phyloP scores from a whole-genome alignment of 257 asterid species.

The Solanum dulcamara region DNA sequence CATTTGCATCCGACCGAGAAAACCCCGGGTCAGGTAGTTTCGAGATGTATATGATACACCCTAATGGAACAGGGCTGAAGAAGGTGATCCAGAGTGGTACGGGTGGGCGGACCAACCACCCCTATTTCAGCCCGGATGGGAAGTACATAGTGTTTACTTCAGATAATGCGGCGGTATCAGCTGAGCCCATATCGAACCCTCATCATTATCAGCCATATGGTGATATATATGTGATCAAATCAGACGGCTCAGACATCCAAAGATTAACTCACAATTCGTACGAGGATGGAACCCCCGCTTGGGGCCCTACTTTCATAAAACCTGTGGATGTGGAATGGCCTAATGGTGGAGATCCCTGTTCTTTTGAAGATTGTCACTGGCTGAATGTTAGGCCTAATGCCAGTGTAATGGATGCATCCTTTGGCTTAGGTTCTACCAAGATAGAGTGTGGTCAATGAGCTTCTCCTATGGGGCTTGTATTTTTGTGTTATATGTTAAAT shows the following conservation, averaged over 20 bases:
- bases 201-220: conserved; percentile 90
- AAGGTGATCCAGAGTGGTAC: conserved; percentile 67
- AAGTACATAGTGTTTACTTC: conserved; percentile 59
- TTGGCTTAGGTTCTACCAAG: not conserved
- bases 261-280: conserved; percentile 71
- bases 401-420: not conserved
- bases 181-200: conserved; percentile 80
- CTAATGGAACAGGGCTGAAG: conserved; percentile 70
- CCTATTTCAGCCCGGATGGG: conserved; percentile 82
- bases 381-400: conserved; percentile 17
- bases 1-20: conserved; percentile 71
- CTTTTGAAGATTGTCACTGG: conserved; percentile 76
- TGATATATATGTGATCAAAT: conserved; percentile 52
- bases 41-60: conserved; percentile 60
- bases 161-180: conserved; percentile 81
- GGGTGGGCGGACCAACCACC: conserved; percentile 85
- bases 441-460: not conserved
- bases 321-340: conserved; percentile 46
- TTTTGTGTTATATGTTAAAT: not conserved
- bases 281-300: conserved; percentile 80
- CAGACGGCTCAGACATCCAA: conserved; percentile 51
- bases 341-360: conserved; percentile 34
- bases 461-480: not conserved
- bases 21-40: conserved; percentile 76
- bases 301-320: conserved; percentile 46